These are phyloP conservation scores for Leishmania martiniquensis DNA, from an alignment of 208 protist genomes.

Conservation along the genomic window DNA sequence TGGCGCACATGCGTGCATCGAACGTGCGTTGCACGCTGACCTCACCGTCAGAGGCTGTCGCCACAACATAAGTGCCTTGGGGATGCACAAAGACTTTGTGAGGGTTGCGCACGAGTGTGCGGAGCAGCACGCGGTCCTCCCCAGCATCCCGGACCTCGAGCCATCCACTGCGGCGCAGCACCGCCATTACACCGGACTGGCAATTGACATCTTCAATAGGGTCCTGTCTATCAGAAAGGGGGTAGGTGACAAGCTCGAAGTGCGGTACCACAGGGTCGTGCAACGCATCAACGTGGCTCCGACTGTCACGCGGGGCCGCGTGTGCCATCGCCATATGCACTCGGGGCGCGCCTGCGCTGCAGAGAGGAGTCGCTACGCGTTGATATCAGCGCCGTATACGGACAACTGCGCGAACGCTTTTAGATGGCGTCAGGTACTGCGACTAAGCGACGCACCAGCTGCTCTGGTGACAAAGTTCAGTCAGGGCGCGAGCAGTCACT, in stretches of 20 bases:
- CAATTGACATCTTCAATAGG: slow-evolving; percentile 47
- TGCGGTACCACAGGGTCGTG: slow-evolving; percentile 25
- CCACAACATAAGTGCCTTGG: slow-evolving; percentile 46
- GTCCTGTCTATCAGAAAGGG: slow-evolving; percentile 10
- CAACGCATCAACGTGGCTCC: slow-evolving; percentile 9
- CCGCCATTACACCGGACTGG: slow-evolving; percentile 61
- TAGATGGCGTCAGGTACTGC: too few species aligned
- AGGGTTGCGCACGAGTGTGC: slow-evolving; percentile 52
- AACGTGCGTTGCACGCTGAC: slow-evolving; percentile 51
- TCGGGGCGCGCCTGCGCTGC: neutral
- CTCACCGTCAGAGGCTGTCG: slow-evolving; percentile 60
- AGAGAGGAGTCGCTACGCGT: neutral
- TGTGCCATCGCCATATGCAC: slow-evolving; percentile 7
- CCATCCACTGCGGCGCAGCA: slow-evolving; percentile 45
- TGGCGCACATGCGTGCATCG: slow-evolving; percentile 29
- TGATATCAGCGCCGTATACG: neutral
- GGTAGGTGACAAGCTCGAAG: slow-evolving; percentile 24
- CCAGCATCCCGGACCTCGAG: slow-evolving; percentile 55
- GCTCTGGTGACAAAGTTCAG: too few species aligned
- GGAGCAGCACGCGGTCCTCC: slow-evolving; percentile 41
- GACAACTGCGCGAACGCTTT: too few species aligned
- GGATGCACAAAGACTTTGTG: slow-evolving; percentile 79
- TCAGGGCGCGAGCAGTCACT: too few species aligned
- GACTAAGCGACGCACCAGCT: too few species aligned
- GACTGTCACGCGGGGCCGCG: neutral